A percentile compares a stretch with the other conserved stretches of the same genome.
phyloP scores from a whole-genome alignment of 2,329 filamentous ascomycete genomes.

The Zymoseptoria crescenta region DNA sequence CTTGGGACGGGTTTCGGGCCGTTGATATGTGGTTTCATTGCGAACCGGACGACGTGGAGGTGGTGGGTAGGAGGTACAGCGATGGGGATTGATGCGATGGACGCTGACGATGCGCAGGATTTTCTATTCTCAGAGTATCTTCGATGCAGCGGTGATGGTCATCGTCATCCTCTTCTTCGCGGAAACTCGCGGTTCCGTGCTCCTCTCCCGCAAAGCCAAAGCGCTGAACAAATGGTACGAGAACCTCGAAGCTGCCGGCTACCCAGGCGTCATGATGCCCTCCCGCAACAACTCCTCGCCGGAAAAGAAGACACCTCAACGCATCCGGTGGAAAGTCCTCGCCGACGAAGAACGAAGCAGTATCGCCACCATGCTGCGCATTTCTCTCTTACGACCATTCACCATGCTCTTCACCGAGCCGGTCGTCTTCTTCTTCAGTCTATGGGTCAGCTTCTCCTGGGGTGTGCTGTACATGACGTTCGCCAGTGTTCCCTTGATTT shows the following conservation, averaged over 20 bases:
- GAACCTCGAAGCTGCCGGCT: slow-evolving; percentile 58
- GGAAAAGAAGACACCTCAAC: slow-evolving; percentile 19
- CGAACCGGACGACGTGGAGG: slow-evolving; percentile 61
- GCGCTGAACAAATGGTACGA: slow-evolving; percentile 74
- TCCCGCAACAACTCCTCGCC: slow-evolving; percentile 16
- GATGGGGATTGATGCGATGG: slow-evolving; percentile 17
- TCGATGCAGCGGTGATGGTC: slow-evolving; percentile 54
- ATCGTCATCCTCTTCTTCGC: slow-evolving; percentile 63
- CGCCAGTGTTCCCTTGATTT: slow-evolving; percentile 70
- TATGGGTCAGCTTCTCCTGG: slow-evolving; percentile 89
- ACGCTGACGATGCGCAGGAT: slow-evolving; percentile 41
- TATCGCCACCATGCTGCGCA: slow-evolving; percentile 59
- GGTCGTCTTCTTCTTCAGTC: slow-evolving; percentile 75
- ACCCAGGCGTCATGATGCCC: slow-evolving; percentile 46
- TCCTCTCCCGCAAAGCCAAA: slow-evolving; percentile 67
- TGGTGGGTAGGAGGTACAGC: slow-evolving; percentile 43
- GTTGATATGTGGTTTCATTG: slow-evolving; percentile 61
- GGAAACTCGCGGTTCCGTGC: slow-evolving; percentile 73
- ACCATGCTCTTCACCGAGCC: slow-evolving; percentile 67
- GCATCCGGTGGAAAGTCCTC: slow-evolving; percentile 68
- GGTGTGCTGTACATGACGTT: slow-evolving; percentile 82
- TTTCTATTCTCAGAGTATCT: slow-evolving; percentile 77
- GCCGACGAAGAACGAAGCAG: slow-evolving; percentile 69
- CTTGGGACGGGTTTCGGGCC: slow-evolving; percentile 75
- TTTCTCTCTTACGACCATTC: slow-evolving; percentile 72